These are phyloP conservation scores for Alternaria brassicae DNA, from an alignment of 2,329 filamentous ascomycete genomes.

Conservation along the genomic window DNA sequence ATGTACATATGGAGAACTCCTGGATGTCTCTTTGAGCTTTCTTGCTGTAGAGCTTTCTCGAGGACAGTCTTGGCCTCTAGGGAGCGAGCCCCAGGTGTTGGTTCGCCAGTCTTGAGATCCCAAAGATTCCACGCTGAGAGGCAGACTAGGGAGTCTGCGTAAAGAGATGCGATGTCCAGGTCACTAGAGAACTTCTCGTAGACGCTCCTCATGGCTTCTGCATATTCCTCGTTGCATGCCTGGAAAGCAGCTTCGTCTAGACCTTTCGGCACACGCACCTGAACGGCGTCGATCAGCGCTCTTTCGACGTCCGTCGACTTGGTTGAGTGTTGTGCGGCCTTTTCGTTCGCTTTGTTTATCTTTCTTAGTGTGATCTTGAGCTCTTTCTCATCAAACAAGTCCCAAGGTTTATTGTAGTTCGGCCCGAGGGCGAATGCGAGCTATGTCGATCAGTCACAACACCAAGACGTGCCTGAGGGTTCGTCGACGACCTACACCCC, in stretches of 20 bases:
- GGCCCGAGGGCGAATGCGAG: conserved; percentile 73
- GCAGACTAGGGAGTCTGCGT: conserved; percentile 71
- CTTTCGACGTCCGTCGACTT: conserved; percentile 61
- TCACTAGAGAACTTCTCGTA: conserved; percentile 63
- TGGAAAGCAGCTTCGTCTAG: conserved; percentile 54
- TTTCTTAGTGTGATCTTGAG: conserved; percentile 59
- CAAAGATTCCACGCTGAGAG: conserved; percentile 70
- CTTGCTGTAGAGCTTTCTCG: conserved; percentile 63
- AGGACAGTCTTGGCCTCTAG: conserved; percentile 66
- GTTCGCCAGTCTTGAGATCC: conserved; percentile 66
- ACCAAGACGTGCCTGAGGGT: background rate
- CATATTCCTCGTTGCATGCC: conserved; percentile 67
- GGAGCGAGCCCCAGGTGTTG: conserved; percentile 62
- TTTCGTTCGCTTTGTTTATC: conserved; percentile 56
- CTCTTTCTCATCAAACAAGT: conserved; percentile 70
- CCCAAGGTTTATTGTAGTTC: conserved; percentile 83
- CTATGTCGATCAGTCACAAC: conserved; percentile 47
- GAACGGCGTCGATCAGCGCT: conserved; percentile 69
- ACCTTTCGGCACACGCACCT: conserved; percentile 52
- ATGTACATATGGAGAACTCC: conserved; percentile 79
- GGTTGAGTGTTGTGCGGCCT: conserved; percentile 53
- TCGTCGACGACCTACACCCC: conserved; percentile 59
- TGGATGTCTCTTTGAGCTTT: conserved; percentile 64
- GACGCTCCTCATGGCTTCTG: conserved; percentile 65
- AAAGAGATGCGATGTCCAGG: conserved; percentile 69